Percentiles rank a stretch among this genome's conserved stretches.
Conservation (phyloP, 2,329 filamentous ascomycete genomes). For the Exophiala viscosa region DNA sequence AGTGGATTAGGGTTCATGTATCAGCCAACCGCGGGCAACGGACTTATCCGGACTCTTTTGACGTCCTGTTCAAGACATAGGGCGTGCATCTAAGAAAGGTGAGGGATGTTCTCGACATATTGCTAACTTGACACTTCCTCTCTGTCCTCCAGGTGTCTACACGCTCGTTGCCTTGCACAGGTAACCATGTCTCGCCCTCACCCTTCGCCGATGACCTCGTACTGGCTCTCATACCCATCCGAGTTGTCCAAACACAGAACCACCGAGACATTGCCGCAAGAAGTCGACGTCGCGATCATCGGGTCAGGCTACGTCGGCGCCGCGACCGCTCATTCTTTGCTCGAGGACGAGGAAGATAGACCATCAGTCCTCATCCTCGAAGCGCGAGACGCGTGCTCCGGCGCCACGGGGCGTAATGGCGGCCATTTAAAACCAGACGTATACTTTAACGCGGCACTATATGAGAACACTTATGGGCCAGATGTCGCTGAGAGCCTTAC, state of each 20-base stretch:
- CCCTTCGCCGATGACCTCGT: slow-evolving; percentile 14
- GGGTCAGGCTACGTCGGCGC: slow-evolving; percentile 49
- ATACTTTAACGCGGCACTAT: slow-evolving; percentile 36
- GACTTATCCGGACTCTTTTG: too few relatives aligned
- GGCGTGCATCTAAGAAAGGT: too few relatives aligned
- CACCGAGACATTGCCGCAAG: slow-evolving; percentile 33
- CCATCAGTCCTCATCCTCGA: slow-evolving; percentile 40
- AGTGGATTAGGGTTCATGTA: too few relatives aligned
- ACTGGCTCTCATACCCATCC: slow-evolving; percentile 21
- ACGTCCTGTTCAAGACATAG: too few relatives aligned
- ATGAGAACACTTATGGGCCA: slow-evolving; percentile 34
- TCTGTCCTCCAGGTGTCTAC: too few relatives aligned
- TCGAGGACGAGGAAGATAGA: slow-evolving; percentile 24
- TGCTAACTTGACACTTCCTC: too few relatives aligned
- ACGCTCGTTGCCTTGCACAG: not conserved
- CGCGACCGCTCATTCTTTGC: slow-evolving; percentile 43
- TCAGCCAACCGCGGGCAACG: too few relatives aligned
- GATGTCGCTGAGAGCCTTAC: slow-evolving; percentile 39
- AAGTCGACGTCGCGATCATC: slow-evolving; percentile 47
- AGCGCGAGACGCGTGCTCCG: slow-evolving; percentile 41
- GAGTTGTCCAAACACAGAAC: slow-evolving; percentile 17
- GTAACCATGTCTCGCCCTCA: slow-evolving; percentile 12
- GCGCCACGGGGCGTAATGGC: slow-evolving; percentile 46
- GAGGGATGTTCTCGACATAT: too few relatives aligned
- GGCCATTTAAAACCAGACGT: slow-evolving; percentile 44